Conservation (phyloP, 2,329 filamentous ascomycete genomes). For the Paraphaeosphaeria sporulosa region DNA sequence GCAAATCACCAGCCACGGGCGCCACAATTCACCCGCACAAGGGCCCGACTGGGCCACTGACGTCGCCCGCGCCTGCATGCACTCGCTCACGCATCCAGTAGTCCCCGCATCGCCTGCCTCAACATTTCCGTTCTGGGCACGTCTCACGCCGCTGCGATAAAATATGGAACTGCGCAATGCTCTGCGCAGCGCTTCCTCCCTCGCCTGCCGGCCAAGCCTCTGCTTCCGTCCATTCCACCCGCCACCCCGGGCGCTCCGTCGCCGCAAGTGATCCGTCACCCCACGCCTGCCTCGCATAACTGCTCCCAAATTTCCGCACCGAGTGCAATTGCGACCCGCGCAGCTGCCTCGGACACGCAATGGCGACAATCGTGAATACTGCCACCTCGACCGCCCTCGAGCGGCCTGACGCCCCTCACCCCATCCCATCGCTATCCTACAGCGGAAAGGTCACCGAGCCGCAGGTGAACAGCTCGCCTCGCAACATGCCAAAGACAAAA, state of each 20-base stretch:
- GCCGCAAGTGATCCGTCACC: slow-evolving; percentile 20
- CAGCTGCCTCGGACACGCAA: slow-evolving; percentile 19
- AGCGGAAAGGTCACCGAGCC: slow-evolving; percentile 32
- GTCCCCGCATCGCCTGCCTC: slow-evolving; percentile 17
- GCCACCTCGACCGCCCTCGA: slow-evolving; percentile 33
- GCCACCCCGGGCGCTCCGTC: slow-evolving; percentile 5
- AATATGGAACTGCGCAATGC: slow-evolving; percentile 21
- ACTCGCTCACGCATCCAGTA: slow-evolving; percentile 20
- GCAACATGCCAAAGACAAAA: slow-evolving; percentile 58
- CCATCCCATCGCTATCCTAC: slow-evolving; percentile 22
- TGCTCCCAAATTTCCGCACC: slow-evolving; percentile 9
- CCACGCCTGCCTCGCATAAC: slow-evolving; percentile 17
- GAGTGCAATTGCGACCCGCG: neutral
- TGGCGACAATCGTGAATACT: slow-evolving; percentile 44
- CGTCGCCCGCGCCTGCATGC: slow-evolving; percentile 21
- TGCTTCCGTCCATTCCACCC: slow-evolving; percentile 24
- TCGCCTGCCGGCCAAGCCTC: slow-evolving; percentile 25
- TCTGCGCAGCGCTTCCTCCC: slow-evolving; percentile 6
- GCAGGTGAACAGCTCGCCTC: slow-evolving; percentile 23
- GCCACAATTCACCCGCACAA: slow-evolving; percentile 4
- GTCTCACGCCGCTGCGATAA: slow-evolving; percentile 21
- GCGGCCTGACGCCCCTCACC: slow-evolving; percentile 30
- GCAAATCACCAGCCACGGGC: slow-evolving; percentile 13
- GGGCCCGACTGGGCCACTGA: slow-evolving; percentile 4
- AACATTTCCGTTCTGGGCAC: slow-evolving; percentile 18